Conservation (phyloP, 2,329 filamentous ascomycete genomes). For the Fonsecaea pedrosoi region DNA sequence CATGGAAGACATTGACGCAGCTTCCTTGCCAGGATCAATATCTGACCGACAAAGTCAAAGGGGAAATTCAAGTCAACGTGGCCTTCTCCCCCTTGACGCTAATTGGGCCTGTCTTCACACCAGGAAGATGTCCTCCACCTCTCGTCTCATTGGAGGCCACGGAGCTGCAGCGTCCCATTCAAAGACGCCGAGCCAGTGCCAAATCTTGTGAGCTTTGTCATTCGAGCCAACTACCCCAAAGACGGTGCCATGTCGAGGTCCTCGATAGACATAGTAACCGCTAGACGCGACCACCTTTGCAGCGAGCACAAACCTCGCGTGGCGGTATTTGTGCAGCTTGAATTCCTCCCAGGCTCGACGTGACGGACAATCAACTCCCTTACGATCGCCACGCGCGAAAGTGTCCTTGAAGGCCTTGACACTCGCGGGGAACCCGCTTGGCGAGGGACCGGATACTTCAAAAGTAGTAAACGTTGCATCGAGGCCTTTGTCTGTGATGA, state of each 20-base stretch:
- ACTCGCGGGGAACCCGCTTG: not conserved
- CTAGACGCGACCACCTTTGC: not conserved
- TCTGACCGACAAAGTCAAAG: too few species aligned
- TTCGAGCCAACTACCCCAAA: not conserved
- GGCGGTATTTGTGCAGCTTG: not conserved
- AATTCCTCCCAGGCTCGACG: not conserved
- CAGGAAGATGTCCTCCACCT: not conserved
- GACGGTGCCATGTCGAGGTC: not conserved
- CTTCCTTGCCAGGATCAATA: too few species aligned
- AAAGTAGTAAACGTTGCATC: not conserved
- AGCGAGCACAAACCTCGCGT: not conserved
- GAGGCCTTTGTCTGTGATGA: not conserved
- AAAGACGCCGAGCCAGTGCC: constrained; percentile 1
- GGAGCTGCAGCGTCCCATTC: not conserved
- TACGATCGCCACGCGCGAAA: not conserved
- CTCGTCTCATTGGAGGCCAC: not conserved
- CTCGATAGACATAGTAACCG: not conserved
- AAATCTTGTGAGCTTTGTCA: not conserved
- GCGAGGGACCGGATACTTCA: not conserved
- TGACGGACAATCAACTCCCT: not conserved
- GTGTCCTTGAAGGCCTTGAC: not conserved
- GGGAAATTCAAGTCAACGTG: too few species aligned
- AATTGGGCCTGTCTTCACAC: not conserved
- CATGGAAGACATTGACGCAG: too few species aligned
- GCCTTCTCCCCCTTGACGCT: too few species aligned